Base-by-base conservation (phyloP, 2,329 filamentous ascomycete genomes). In the Uncinocarpus reesii region DNA sequence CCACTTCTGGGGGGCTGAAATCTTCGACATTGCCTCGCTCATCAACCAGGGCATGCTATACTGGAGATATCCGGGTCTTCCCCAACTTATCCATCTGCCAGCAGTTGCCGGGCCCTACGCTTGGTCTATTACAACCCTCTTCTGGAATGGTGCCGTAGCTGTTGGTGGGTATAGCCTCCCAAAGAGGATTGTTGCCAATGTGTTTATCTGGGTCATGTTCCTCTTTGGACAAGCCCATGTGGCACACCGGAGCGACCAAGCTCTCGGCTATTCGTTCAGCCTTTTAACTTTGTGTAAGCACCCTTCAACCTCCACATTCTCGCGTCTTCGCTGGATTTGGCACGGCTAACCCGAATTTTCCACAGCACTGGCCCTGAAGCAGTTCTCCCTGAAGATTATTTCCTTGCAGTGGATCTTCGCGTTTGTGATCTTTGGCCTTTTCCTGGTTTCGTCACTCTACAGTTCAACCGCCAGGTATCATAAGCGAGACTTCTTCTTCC, bases 351-450 rank as follows among this genome's bases (percentile, higher is more conserved):
- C 42, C 38, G 28, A 29, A 28, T 24, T n/a, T n/a, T n/a, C n/a
- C n/a, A 37, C 49, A 78, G 76, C 74, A 15, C 79, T 93, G 35
- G 86, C 85, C 10, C 79, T 92, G 13, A 77, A 79, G 11, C 88
- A 95, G 65, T 81, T 93, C 68, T 70, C 80, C 43, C 74, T 76
- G 58, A 80, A 87, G 62, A 66, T 82, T 51, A 73, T 93, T 56
- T 84, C 86, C 5, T 73, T 94, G 55, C 88, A 95, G 69, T 94
- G 87, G 87, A 90, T 93, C 66, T 94, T 94, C 63, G 84, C 87
- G 28, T 92, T 93, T 60, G 73, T 80, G 53, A 87, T 94, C 63
- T 88, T 90, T 74, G 78, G 74, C 0, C 62, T 85, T 21, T 76
- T 93, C 46, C 21, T 92, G 62, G 64, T 88, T 16, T 67, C 78